Evolutionary conservation across 1,139 yeast species (phyloP).

Genomic region (Candida glucosophila): DNA sequence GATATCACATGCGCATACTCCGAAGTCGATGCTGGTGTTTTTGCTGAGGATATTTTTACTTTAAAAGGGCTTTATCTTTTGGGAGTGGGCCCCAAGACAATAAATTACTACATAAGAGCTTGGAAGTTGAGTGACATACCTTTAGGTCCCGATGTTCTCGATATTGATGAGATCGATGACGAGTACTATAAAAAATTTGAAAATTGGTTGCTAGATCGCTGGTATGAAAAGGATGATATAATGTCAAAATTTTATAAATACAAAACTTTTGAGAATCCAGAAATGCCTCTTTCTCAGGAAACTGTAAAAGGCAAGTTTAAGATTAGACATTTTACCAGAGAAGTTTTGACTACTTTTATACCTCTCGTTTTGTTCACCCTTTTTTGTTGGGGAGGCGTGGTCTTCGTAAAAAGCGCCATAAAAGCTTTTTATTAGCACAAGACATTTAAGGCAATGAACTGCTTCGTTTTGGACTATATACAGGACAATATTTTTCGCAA

Average conservation of each 20-base stretch:
- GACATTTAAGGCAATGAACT: too few species aligned
- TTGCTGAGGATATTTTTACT: slow-evolving; percentile 73
- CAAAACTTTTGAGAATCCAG: slow-evolving; percentile 37
- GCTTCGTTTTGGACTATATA: too few species aligned
- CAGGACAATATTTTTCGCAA: too few species aligned
- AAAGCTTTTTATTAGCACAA: too few species aligned
- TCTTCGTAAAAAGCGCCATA: too few species aligned
- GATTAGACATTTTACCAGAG: too few species aligned
- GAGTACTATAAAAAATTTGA: slow-evolving; percentile 47
- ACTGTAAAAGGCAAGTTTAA: too few species aligned
- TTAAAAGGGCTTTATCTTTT: slow-evolving; percentile 53
- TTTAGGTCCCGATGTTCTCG: slow-evolving; percentile 39
- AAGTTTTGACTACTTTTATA: too few species aligned
- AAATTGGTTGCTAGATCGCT: slow-evolving; percentile 64
- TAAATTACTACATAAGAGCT: slow-evolving; percentile 58
- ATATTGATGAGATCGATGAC: slow-evolving; percentile 35
- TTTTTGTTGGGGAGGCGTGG: too few species aligned
- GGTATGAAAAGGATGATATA: slow-evolving; percentile 71
- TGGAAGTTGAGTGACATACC: slow-evolving; percentile 59
- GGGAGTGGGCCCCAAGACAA: slow-evolving; percentile 63
- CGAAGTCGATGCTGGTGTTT: slow-evolving; percentile 53
- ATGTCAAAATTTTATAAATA: slow-evolving; percentile 50
- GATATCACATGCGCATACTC: slow-evolving; percentile 81
- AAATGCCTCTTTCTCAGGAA: too few species aligned
- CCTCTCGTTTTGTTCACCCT: too few species aligned